These are phyloP conservation scores for Cymbopogon flexuosus DNA, from an alignment of 202 grass and related monocot species.

Conservation along the genomic window DNA sequence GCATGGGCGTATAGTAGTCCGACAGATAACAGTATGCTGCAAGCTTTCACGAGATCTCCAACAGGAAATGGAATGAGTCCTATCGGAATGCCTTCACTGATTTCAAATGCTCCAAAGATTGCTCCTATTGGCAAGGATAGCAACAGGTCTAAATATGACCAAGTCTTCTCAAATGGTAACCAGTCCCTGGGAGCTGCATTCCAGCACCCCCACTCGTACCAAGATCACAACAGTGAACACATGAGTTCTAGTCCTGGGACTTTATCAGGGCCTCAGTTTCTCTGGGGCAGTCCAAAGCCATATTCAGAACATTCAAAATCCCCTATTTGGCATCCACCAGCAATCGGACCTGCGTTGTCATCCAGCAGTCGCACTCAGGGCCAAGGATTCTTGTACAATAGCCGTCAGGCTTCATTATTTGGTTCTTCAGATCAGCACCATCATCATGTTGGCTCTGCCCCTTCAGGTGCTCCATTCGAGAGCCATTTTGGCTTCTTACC, in stretches of 20 bases:
- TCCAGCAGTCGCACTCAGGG: constrained; percentile 54
- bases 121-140: constrained; percentile 81
- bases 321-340: constrained; percentile 55
- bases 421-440: constrained; percentile 53
- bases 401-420: constrained; percentile 44
- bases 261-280: constrained; percentile 82
- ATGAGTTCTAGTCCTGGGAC: constrained; percentile 61
- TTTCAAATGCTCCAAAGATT: constrained; percentile 76
- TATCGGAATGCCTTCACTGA: constrained; percentile 61
- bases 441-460: constrained; percentile 84
- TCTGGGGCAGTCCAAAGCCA: constrained; percentile 86
- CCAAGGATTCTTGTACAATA: constrained; percentile 57
- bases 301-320: constrained; percentile 74
- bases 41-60: constrained; percentile 66
- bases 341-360: constrained; percentile 41
- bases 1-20: constrained; percentile 78
- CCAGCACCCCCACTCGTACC: constrained; percentile 71
- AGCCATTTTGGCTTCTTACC: constrained; percentile 80
- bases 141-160: constrained; percentile 50
- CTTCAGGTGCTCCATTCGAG: constrained; percentile 75
- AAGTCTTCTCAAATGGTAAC: constrained; percentile 49
- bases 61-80: constrained; percentile 59
- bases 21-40: constrained; percentile 65
- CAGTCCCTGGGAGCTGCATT: constrained; percentile 40
- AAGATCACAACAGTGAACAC: constrained; percentile 56